Conservation (phyloP, 305 asterid species). For the Solanum hybrid region DNA sequence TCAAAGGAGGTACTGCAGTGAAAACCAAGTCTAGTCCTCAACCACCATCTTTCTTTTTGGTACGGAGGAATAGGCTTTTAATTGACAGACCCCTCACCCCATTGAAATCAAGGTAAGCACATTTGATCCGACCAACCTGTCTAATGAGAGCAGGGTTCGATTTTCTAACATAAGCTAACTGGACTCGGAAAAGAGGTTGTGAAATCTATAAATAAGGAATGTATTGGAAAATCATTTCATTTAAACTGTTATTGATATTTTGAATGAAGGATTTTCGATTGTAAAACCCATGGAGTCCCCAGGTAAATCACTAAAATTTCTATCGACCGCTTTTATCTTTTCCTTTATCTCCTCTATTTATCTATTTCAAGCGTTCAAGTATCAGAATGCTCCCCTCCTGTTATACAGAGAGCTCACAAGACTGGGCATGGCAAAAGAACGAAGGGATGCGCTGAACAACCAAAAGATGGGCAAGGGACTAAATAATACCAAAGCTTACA, state of each 20-base stretch:
- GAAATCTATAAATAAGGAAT: background rate
- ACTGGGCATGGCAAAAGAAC: background rate
- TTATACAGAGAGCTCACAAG: background rate
- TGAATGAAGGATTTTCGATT: background rate
- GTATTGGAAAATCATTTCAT: background rate
- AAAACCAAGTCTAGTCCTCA: background rate
- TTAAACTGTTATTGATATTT: background rate
- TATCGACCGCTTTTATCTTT: background rate
- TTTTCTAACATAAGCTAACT: background rate
- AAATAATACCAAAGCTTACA: background rate
- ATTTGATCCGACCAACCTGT: background rate
- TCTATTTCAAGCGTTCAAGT: background rate
- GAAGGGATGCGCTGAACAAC: background rate
- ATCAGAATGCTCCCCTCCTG: background rate
- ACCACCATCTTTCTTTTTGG: background rate
- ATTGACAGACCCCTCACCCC: background rate
- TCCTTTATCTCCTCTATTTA: background rate
- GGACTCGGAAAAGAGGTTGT: background rate
- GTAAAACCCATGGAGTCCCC: background rate
- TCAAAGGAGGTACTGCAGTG: background rate
- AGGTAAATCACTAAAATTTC: background rate
- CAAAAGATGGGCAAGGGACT: background rate
- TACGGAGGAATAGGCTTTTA: background rate
- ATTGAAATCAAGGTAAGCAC: background rate
- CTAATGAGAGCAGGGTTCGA: background rate